These are phyloP conservation scores for Solanum sejunctum DNA, from an alignment of 257 asterid species.

Conservation along the genomic window DNA sequence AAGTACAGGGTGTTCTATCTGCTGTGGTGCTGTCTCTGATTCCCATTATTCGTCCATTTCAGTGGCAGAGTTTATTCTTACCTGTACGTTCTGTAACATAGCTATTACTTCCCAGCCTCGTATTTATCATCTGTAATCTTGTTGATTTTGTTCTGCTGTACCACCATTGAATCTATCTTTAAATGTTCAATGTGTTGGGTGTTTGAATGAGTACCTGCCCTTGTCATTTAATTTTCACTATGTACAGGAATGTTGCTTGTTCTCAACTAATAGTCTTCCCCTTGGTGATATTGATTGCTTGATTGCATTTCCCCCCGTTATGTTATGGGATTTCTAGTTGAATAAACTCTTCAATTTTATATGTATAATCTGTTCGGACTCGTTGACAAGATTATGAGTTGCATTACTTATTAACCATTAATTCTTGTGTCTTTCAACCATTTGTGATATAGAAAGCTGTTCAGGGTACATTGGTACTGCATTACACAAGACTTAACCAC, in stretches of 20 bases:
- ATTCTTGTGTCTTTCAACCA: neutral
- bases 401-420: neutral
- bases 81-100: conserved; percentile 52
- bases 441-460: neutral
- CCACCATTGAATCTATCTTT: neutral
- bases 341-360: neutral
- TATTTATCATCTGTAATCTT: neutral
- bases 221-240: neutral
- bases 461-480: neutral
- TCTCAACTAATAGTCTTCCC: neutral
- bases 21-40: conserved; percentile 75
- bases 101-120: conserved; percentile 2
- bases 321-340: neutral
- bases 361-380: neutral
- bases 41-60: conserved; percentile 89
- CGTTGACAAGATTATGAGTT: neutral
- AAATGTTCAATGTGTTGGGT: neutral
- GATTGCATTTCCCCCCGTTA: neutral
- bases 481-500: neutral
- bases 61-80: conserved; percentile 97
- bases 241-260: neutral
- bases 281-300: neutral
- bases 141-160: neutral
- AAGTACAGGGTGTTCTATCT: conserved; percentile 68
- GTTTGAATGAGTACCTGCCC: neutral